phyloP scores from a whole-genome alignment of 805 yeast species.

The Candida multigemmis region DNA sequence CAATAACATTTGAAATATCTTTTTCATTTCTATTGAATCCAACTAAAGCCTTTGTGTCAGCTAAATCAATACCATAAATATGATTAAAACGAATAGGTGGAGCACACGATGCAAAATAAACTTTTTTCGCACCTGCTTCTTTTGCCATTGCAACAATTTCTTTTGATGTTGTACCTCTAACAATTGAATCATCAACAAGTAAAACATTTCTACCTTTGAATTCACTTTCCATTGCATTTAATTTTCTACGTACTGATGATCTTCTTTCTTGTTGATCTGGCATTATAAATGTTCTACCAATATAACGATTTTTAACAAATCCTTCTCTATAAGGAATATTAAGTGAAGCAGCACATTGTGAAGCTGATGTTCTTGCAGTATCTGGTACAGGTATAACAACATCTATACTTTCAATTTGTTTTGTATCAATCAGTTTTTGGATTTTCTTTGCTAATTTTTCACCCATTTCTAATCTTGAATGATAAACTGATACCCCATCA shows the following conservation, averaged over 20 bases:
- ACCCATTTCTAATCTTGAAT: conserved; percentile 92
- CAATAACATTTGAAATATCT: conserved; percentile 68
- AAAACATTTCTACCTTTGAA: conserved; percentile 78
- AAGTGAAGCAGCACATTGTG: conserved; percentile 80
- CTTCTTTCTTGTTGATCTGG: conserved; percentile 94
- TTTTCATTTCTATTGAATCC: conserved; percentile 73
- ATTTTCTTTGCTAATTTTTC: conserved; percentile 75
- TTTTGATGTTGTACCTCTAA: conserved; percentile 93
- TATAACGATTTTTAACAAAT: conserved; percentile 91
- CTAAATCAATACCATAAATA: conserved; percentile 94
- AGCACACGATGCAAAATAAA: conserved; percentile 95
- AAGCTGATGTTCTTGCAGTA: conserved; percentile 92
- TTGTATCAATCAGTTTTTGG: conserved; percentile 22
- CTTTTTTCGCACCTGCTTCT: conserved; percentile 94
- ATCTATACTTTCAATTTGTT: conserved; percentile 51
- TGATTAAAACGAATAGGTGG: conserved; percentile 97
- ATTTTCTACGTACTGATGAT: conserved; percentile 86
- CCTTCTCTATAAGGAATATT: conserved; percentile 90
- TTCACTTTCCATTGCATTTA: conserved; percentile 94
- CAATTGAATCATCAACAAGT: conserved; percentile 94
- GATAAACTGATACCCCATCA: conserved; percentile 95
- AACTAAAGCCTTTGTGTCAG: conserved; percentile 88
- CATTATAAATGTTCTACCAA: conserved; percentile 97
- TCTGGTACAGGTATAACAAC: conserved; percentile 98
- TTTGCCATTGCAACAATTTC: conserved; percentile 98